A percentile compares a stretch with the other conserved stretches of the same genome.
These are phyloP conservation scores for Candida yuanshanica DNA, from an alignment of 805 yeast genomes.

Conservation along the genomic window DNA sequence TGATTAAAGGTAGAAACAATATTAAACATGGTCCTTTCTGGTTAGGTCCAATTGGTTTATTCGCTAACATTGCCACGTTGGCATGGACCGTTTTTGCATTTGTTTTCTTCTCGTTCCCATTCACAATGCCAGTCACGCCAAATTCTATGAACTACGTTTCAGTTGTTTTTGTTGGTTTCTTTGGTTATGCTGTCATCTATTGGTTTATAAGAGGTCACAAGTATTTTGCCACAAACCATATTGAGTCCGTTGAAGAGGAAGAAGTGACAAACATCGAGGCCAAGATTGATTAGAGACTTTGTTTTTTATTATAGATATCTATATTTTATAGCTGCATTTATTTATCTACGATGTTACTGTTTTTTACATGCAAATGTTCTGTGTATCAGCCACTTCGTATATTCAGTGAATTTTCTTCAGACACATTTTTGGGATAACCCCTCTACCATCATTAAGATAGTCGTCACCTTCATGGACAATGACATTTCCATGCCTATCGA, in stretches of 20 bases:
- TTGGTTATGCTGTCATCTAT: conserved; percentile 38
- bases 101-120: conserved; percentile 60
- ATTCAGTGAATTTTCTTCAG: conserved; percentile 9
- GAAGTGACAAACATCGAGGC: no score
- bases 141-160: conserved; percentile 65
- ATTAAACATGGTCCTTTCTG: conserved; percentile 62
- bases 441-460: conserved; percentile 33
- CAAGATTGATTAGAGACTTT: no score
- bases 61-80: conserved; percentile 45
- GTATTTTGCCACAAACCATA: conserved; percentile 24
- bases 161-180: conserved; percentile 45
- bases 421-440: conserved; percentile 36
- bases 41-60: conserved; percentile 48
- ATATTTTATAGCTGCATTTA: not conserved
- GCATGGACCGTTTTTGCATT: conserved; percentile 53
- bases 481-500: conserved; percentile 20
- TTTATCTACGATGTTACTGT: not conserved
- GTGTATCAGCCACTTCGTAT: not conserved
- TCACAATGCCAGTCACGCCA: conserved; percentile 50
- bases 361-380: not conserved
- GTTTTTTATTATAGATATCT: not conserved
- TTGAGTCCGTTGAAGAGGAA: conserved; percentile 4
- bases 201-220: conserved; percentile 44
- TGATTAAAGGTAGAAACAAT: conserved; percentile 42
- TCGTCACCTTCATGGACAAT: conserved; percentile 4